Conservation (phyloP, 2,329 filamentous ascomycete species). For the Pleomassaria siparia region DNA sequence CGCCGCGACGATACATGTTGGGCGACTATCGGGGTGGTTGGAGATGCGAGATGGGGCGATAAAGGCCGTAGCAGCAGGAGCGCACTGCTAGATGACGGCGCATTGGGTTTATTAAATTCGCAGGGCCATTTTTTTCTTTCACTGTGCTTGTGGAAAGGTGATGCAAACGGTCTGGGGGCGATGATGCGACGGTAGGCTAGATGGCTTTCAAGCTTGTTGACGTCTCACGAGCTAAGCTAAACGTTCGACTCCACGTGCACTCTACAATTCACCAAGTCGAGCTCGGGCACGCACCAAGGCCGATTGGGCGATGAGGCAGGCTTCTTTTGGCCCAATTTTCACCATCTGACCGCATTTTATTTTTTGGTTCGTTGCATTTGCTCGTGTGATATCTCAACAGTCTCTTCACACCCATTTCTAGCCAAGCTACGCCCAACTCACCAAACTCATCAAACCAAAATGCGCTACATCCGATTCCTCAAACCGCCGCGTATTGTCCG, state of each 20-base stretch:
- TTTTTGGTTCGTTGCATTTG: background rate
- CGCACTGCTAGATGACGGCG: slow-evolving; percentile 24
- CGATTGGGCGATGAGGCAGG: too few species aligned
- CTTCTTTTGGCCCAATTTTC: background rate
- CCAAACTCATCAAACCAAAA: slow-evolving; percentile 12
- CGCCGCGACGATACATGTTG: slow-evolving; percentile 62
- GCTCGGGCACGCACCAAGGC: background rate
- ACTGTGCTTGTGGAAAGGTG: background rate
- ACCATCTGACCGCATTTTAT: background rate
- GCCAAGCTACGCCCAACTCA: too few species aligned
- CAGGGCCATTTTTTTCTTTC: slow-evolving; percentile 6
- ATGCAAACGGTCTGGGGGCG: slow-evolving; percentile 11
- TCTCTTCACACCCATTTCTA: background rate
- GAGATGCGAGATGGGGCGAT: slow-evolving; percentile 3
- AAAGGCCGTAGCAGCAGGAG: slow-evolving; percentile 18
- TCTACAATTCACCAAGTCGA: slow-evolving; percentile 13
- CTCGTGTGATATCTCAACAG: slow-evolving; percentile 1
- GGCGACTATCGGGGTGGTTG: slow-evolving; percentile 14
- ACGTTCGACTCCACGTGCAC: slow-evolving; percentile 9
- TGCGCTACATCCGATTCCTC: slow-evolving; percentile 67
- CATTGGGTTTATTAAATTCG: slow-evolving; percentile 22
- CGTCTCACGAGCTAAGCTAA: background rate
- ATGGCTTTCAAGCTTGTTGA: too few species aligned
- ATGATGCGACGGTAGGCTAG: slow-evolving; percentile 9
- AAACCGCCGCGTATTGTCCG: slow-evolving; percentile 58